Evolutionary conservation across 2,329 filamentous ascomycete genomes (phyloP).

Genomic region (Juglanconis sp.): DNA sequence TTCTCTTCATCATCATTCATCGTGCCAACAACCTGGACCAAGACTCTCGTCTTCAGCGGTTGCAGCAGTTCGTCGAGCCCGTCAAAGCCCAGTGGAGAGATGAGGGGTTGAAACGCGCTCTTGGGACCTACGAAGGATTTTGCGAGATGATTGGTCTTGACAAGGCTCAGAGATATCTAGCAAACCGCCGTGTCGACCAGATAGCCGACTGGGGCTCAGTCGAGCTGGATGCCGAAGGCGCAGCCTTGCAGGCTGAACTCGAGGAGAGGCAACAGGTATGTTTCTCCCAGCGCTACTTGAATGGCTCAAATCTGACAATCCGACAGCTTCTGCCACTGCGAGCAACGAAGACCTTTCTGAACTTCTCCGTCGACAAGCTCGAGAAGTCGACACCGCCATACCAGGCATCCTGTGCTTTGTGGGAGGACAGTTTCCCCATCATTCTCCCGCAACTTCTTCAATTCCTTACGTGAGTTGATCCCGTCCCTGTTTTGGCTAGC

Average conservation of each 20-base stretch:
- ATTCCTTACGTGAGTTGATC: conserved; percentile 61
- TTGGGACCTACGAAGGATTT: conserved; percentile 76
- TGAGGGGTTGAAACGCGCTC: conserved; percentile 61
- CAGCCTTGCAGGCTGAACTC: conserved; percentile 73
- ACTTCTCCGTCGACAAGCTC: conserved; percentile 85
- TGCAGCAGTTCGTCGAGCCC: conserved; percentile 77
- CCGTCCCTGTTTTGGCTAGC: neutral
- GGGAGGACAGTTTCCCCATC: conserved; percentile 76
- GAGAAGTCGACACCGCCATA: conserved; percentile 71
- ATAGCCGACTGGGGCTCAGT: conserved; percentile 80
- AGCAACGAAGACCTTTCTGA: conserved; percentile 87
- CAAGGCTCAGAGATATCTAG: conserved; percentile 77
- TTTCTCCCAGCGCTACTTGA: neutral
- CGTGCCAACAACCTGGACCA: conserved; percentile 74
- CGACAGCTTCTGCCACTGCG: conserved; percentile 69
- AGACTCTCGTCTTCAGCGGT: conserved; percentile 65
- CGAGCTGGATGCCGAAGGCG: conserved; percentile 74
- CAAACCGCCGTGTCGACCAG: conserved; percentile 67
- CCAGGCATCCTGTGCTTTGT: conserved; percentile 73
- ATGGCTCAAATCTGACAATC: neutral
- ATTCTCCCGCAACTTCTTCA: conserved; percentile 85
- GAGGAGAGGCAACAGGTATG: conserved; percentile 68
- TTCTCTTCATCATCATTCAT: conserved; percentile 93
- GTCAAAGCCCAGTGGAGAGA: conserved; percentile 79
- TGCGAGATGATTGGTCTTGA: conserved; percentile 76